Base-by-base conservation (phyloP, 495 filamentous ascomycete species). In the Bacidia rubella region DNA sequence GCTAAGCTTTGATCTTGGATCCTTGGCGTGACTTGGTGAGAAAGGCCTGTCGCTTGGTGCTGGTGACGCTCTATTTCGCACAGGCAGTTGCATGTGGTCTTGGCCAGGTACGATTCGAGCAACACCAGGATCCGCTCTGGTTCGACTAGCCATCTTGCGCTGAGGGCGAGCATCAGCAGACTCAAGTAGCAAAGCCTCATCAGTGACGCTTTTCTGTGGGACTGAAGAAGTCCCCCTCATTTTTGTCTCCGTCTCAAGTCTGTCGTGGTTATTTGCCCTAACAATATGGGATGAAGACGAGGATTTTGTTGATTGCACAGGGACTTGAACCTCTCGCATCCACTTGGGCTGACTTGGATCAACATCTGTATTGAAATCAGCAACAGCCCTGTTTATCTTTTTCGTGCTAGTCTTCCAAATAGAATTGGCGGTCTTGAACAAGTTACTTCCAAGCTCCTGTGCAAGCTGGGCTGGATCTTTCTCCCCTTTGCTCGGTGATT, bases 351-450 rank as follows among this genome's bases (percentile, higher is more conserved):
- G 86, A 61, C 64, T 87, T 1, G 86, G 72, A 63, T 95, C 92
- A 24, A 79, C 74, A n/a, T 85, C 82, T 1, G 74, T 65, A 58
- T 95, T 90, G 56, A 96, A 83, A 19, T 98, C 92, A 15, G 86
- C 79, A 12, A 98, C 86, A 12, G 87, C 92, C 63, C 88, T 88
- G 61, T 94, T 90, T n/a, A 97, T 80, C 62, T 85, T 90, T 66
- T 94, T 97, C 58, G 86, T 87, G 2, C 89, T 82, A 4, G 82
- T 83, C 64, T 95, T 98, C 92, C 92, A 98, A 2, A 97, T 65
- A 2, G 83, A 86, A 57, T 88, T 90, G 1, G 93, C 92, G n/a
- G 87, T 87, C 62, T 97, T 97, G 62, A 95, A 77, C 11, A 97
- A 64, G 55, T 78, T 94, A 27, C 74, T 85, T 17, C 92, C 84